Evolutionary conservation across 2,329 filamentous ascomycete species (phyloP).

Genomic region (Pseudocercospora pini-densiflorae): DNA sequence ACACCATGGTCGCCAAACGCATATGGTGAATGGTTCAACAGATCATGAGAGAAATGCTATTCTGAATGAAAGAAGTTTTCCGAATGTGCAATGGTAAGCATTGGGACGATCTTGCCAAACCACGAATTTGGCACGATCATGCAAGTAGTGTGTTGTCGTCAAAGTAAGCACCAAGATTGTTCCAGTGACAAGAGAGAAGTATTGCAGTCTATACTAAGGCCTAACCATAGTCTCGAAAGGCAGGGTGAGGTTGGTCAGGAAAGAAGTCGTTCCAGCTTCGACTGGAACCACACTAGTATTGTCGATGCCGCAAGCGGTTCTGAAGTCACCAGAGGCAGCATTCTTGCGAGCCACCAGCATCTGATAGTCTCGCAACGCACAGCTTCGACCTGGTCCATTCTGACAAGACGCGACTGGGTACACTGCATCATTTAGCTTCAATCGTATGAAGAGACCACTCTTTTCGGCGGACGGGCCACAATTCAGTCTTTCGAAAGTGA

Average conservation of each 20-base stretch:
- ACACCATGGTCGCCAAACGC: slow-evolving; percentile 94
- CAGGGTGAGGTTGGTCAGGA: slow-evolving; percentile 23
- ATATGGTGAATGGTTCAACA: slow-evolving; percentile 71
- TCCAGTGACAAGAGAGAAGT: background rate
- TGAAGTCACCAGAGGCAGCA: slow-evolving; percentile 23
- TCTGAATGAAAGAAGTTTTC: background rate
- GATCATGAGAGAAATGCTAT: background rate
- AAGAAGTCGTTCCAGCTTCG: slow-evolving; percentile 22
- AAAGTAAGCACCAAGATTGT: too few species aligned
- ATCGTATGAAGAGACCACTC: slow-evolving; percentile 57
- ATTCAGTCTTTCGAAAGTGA: slow-evolving; percentile 61
- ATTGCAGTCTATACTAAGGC: background rate
- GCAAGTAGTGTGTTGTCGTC: too few species aligned
- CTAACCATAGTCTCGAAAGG: slow-evolving; percentile 15
- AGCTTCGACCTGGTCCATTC: slow-evolving; percentile 52
- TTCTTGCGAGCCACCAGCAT: slow-evolving; percentile 23
- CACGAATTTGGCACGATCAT: background rate
- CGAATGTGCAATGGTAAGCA: background rate
- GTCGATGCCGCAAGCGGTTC: slow-evolving; percentile 21
- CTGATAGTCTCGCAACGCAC: slow-evolving; percentile 47
- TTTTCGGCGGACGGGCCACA: slow-evolving; percentile 44
- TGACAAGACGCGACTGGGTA: slow-evolving; percentile 62
- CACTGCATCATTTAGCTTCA: slow-evolving; percentile 66
- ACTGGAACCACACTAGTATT: slow-evolving; percentile 22
- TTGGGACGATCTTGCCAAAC: too few species aligned